Base-by-base conservation (phyloP, 1,284 basidiomycete genomes). In the Peniophora sp. region DNA sequence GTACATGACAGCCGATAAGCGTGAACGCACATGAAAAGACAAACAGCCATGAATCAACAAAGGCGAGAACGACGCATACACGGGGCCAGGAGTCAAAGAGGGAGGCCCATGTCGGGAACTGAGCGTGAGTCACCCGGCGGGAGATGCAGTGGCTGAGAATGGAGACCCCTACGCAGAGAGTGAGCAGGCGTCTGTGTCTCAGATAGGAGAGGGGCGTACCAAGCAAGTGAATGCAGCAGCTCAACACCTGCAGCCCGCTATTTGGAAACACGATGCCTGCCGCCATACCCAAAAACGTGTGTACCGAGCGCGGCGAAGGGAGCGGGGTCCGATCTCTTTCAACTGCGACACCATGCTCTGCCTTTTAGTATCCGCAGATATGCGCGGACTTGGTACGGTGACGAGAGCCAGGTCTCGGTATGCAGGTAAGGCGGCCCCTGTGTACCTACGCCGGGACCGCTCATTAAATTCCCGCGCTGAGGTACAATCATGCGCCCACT, bases 91-190 rank as follows among this genome's bases (percentile, higher is more conserved):
- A 12, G 56, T 58, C 23, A 64, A 56, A 20, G 58, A 54, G 11
- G 36, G 39, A 39, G 65, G 25, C 2, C 58, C 58, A 14, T 56
- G 54, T 6, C 56, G 47, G 14, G 65, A 63, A 12, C 50, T 56
- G 23, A 67, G 45, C 48, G 61, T 56, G 14, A 55, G 52, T 20
- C 55, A 51, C 5, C 49, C 50, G 17, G 24, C 62, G 62, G 9
- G 67, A 61, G 14, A 69, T 48, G 41, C 65, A 62, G 49, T 61
- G 61, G 2, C 65, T 53, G 22, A 69, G 41, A 6, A 61, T 49
- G 19, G 66, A 64, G 3, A 63, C 58, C 16, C 68, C 68, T 69
- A 49, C 19, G 20, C 43, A 19, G 6, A 5, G 12, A 6, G 27
- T 32, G 5, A 32, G 27, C 27, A 12, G 27, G 27, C 27, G 27